These are phyloP conservation scores for Lachnellula arida DNA, from an alignment of 2,329 filamentous ascomycete species.

Conservation along the genomic window DNA sequence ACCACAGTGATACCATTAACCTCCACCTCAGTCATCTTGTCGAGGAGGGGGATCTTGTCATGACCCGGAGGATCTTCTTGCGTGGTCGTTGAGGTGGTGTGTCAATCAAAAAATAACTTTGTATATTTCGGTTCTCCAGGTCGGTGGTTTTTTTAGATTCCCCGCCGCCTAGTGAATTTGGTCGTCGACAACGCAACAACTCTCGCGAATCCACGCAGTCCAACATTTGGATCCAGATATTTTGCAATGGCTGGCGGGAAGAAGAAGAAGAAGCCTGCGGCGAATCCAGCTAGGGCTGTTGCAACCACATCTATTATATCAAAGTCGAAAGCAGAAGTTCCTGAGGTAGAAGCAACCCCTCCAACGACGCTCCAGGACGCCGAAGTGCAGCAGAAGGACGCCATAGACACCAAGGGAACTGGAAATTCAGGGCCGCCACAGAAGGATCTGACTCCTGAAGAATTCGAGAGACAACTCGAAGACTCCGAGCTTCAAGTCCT, in stretches of 20 bases:
- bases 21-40: conserved; percentile 48
- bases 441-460: conserved; percentile 69
- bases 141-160: not conserved
- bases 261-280: conserved; percentile 85
- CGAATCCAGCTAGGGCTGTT: conserved; percentile 87
- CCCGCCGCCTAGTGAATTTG: conserved; percentile 5
- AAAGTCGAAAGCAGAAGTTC: conserved; percentile 63
- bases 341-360: conserved; percentile 29
- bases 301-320: conserved; percentile 90
- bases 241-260: conserved; percentile 58
- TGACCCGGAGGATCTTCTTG: conserved; percentile 15
- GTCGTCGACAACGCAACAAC: not conserved
- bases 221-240: not conserved
- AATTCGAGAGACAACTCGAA: conserved; percentile 85
- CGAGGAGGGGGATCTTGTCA: conserved; percentile 28
- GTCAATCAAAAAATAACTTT: too few species aligned
- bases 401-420: conserved; percentile 6
- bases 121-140: too few species aligned
- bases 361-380: conserved; percentile 13
- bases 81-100: conserved; percentile 2
- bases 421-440: conserved; percentile 2
- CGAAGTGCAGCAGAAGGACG: conserved; percentile 10
- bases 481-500: conserved; percentile 84
- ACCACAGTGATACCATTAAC: conserved; percentile 40
- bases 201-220: not conserved